Evolutionary conservation across 352 stramenopile species (phyloP), one percentile per base, ranked within the genome.

Genomic region (Globisporangium parvum): DNA sequence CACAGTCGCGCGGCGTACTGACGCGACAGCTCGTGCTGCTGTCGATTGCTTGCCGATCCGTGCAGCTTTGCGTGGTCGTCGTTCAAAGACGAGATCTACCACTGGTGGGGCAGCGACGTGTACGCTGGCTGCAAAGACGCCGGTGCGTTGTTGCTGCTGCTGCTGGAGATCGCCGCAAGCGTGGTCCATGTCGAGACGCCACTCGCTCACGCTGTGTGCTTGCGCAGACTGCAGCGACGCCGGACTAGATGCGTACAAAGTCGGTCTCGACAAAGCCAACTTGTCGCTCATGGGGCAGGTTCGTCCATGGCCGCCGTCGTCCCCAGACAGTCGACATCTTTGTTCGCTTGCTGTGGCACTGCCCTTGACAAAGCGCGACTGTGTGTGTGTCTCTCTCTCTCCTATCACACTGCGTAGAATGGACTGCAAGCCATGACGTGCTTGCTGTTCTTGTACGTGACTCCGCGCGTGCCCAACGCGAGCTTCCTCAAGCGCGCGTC

Each of bases 61-160:
- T 42, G 3, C 47, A 87, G 76, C 60, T 89, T 87, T 41, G 79
- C 78, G 11, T 91, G 78, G 78, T 73, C 70, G 20, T 70, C 77
- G n/a, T 91, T 91, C 28, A 77, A 78, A 44, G 75, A 87, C 54
- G 75, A 87, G 56, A 76, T 77, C 41, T 91, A 81, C 58, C 70
- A 74, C 41, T 91, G 81, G 81, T 91, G 81, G 81, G 77, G 73
- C 6, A 70, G 68, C 15, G 73, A 85, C 49, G 81, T 91, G 3
- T 91, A 87, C 57, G 47, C 56, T 31, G 81, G 81, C 26, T 91
- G 81, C 73, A 88, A 84, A 39, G 49, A 75, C 31, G 53, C 59
- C 51, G 65, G 70, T 77, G 60, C 17, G 26, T 9, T 24, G n/a
- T 1, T 40, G 8, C 14, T n/a, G 10, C 18, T 41, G 10, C 14